Base-by-base conservation (phyloP, 2,329 filamentous ascomycete species). In the Cladosporium austrohemisphaericum region DNA sequence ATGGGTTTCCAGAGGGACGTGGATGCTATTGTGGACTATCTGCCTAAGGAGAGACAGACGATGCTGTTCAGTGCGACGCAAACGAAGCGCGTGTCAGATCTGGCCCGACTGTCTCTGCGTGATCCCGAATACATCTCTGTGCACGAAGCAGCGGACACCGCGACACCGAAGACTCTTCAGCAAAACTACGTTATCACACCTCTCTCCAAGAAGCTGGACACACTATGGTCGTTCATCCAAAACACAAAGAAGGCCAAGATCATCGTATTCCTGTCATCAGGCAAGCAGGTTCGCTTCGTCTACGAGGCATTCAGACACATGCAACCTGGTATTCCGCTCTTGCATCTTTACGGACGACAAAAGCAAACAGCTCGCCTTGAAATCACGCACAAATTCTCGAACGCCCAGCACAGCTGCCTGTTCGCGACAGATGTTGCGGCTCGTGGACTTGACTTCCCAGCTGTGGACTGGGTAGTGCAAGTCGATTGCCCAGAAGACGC, bases 401-500 rank as follows among this genome's bases (percentile, higher is more conserved):
- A 83, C 0, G 81, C 91, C 1, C 89, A 93, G 62, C 78, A 88
- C 50, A 85, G 88, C 1, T 96, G 93, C 64, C 77, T 98, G 0
- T 95, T 98, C 65, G 89, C 93, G 1, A 98, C 93, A 0, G 93
- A 98, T 64, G 89, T 98, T 5, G 90, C 94, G 3, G 93, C 93
- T 0, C 81, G 93, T 67, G 93, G 93, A 55, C 79, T 98, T 10
- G 93, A 98, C 67, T 97, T 98, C 64, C 93, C 93, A 0, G 85
- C 90, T 3, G 93, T 98, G 0, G 93, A 98, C 67, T 98, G 93
- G 86, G 93, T 98, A 4, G 89, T 98, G n/a, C 93, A 98, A 65
- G 79, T 88, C n/a, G 93, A 98, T 67, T 95, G 88, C 57, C 93
- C 93, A 0, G 93, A 98, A 68, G 92, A 98, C 66, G 86, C 88